Percentiles rank a stretch among this genome's conserved stretches.
phyloP scores from a whole-genome alignment of 306 rosid genomes.

The Vigna trinervia region DNA sequence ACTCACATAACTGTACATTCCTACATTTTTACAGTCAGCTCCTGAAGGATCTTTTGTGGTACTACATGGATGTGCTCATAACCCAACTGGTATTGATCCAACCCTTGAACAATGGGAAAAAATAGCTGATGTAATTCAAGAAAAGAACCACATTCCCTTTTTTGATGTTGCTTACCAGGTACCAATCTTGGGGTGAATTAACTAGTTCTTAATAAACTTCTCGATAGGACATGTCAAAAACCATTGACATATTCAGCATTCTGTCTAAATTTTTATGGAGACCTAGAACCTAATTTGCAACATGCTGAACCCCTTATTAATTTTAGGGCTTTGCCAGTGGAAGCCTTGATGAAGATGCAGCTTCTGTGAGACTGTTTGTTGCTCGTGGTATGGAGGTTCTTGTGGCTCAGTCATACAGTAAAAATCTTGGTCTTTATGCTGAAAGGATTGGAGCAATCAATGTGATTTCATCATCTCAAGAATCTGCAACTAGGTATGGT shows the following conservation, averaged over 20 bases:
- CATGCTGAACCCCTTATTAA: conserved; percentile 26
- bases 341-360: conserved; percentile 91
- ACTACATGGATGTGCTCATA: conserved; percentile 99
- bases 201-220: conserved; percentile 26
- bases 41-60: conserved; percentile 93
- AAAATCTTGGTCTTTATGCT: conserved; percentile 96
- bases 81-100: conserved; percentile 99
- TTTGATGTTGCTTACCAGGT: conserved; percentile 99
- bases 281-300: conserved; percentile 14
- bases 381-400: conserved; percentile 90
- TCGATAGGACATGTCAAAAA: background rate
- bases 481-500: conserved; percentile 79
- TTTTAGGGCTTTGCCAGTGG: conserved; percentile 99
- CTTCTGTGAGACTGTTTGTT: conserved; percentile 90
- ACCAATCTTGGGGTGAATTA: conserved; percentile 32
- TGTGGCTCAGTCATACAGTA: conserved; percentile 96
- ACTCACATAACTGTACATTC: conserved; percentile 31
- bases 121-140: conserved; percentile 88
- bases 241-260: conserved; percentile 17
- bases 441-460: conserved; percentile 99
- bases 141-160: conserved; percentile 87
- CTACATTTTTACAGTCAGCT: conserved; percentile 64
- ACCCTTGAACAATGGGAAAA: conserved; percentile 92
- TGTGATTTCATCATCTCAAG: conserved; percentile 80
- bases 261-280: conserved; percentile 17